These are phyloP conservation scores for Cronartium quercuum DNA, from an alignment of 1,284 basidiomycete species.

Conservation along the genomic window DNA sequence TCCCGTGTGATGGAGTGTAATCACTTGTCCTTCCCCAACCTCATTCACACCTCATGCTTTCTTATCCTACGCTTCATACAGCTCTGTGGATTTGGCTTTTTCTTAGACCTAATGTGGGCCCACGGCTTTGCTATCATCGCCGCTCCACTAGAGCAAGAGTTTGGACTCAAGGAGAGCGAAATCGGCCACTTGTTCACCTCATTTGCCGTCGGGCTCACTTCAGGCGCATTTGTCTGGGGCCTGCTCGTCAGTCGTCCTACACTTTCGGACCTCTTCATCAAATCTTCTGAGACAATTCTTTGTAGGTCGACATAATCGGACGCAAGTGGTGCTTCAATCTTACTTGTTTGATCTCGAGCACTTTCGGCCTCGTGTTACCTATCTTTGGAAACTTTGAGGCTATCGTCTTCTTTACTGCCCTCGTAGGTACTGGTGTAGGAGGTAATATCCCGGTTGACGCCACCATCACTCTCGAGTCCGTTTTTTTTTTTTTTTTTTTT, in stretches of 20 bases:
- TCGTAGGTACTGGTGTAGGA: background rate
- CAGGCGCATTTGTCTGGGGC: background rate
- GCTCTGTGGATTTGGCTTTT: background rate
- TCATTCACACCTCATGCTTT: background rate
- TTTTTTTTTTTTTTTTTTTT: background rate
- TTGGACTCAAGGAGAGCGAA: background rate
- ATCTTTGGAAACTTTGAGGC: background rate
- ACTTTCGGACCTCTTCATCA: no score
- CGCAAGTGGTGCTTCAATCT: background rate
- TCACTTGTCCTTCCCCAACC: background rate
- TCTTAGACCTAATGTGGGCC: slow-evolving; percentile 2
- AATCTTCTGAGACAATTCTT: no score
- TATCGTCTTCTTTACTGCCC: background rate
- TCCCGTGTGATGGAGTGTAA: background rate
- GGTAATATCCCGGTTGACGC: slow-evolving; percentile 1
- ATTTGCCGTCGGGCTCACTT: background rate
- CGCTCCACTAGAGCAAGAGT: background rate
- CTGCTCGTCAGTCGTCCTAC: no score
- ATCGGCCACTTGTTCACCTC: background rate
- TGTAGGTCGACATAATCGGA: background rate
- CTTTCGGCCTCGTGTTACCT: background rate
- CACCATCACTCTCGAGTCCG: slow-evolving; percentile 2
- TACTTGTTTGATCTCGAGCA: background rate
- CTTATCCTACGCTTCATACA: background rate
- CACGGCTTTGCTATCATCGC: background rate